Base-by-base conservation (phyloP, 805 yeast species). In the Hyphopichia homilentoma region DNA sequence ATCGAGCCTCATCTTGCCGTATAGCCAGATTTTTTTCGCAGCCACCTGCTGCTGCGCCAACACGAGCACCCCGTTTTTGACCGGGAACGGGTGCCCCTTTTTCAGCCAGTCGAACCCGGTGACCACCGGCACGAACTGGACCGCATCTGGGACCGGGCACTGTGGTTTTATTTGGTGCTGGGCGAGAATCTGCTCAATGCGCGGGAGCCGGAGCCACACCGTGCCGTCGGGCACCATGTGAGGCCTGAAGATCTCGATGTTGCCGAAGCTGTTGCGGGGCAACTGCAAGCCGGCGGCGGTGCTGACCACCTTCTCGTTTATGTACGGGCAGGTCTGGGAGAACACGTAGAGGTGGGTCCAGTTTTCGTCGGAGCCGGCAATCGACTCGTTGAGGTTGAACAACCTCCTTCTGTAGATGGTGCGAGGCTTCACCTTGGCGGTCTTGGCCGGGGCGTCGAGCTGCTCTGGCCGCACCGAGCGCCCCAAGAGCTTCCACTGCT, bases 401-500 rank as follows among this genome's bases (percentile, higher is more conserved):
- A 42, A 16, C 19, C 60, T 41, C 24, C 41, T 44, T 21, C 45
- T 46, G 23, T 40, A 23, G 5, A 52, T 37, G 2, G 64, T 50
- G 22, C 58, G 37, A 3, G 61, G 57, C 2, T 30, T 22, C 17
- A 45, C 27, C 1, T 47, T 39, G 4, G 16, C 39, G 1, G 54
- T 44, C 1, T 35, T 20, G 31, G 54, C 58, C 3, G 52, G 54
- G 1, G 26, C 29, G 1, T 29, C 36, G 2, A 40, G 9, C 29
- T 55, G 45, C 1, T 29, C 34, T 2, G 44, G 47, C 21, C 34
- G 39, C 6, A 59, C 41, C 9, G 63, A 57, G 21, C 66, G 35
- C 4, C 65, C 66, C 13, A 56, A 33, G 32, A 54, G 48, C 34
- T 56, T 60, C 66, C 66, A 60, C 30, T 57, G 64, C 13, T 44